phyloP scores from a whole-genome alignment of 768 basidiomycete genomes.

The Trametes cinnabarina region DNA sequence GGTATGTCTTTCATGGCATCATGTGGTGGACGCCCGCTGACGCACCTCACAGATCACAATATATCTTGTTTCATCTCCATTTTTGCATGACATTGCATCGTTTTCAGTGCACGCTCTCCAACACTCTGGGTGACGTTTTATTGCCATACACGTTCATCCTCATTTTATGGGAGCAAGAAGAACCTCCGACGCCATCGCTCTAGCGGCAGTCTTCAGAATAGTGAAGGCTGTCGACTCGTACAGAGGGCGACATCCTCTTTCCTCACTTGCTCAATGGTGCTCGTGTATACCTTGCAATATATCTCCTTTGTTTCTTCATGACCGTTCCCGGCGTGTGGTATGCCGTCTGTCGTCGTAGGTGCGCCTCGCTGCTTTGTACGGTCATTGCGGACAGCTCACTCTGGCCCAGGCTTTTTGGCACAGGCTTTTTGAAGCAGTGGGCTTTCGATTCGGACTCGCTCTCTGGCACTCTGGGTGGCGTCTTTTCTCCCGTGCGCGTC shows the following conservation, averaged over 20 bases:
- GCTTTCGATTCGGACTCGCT: neutral
- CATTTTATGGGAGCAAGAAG: slow-evolving; percentile 94
- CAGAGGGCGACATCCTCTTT: neutral
- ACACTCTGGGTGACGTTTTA: slow-evolving; percentile 94
- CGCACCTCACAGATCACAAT: neutral
- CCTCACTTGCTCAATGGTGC: neutral
- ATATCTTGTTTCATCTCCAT: neutral
- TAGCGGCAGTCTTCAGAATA: slow-evolving; percentile 12
- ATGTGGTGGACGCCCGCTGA: neutral
- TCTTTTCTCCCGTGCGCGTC: neutral
- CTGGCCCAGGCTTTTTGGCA: no score
- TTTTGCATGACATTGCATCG: neutral
- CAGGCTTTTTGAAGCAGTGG: no score
- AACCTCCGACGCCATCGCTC: slow-evolving; percentile 2
- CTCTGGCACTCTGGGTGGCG: slow-evolving; percentile 9
- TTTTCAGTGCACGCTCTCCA: slow-evolving; percentile 64
- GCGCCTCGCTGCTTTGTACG: no score
- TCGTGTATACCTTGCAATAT: neutral
- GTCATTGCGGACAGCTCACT: no score
- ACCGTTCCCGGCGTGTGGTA: no score
- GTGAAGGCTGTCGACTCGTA: slow-evolving; percentile 17
- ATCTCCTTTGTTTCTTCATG: neutral
- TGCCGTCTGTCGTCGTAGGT: no score
- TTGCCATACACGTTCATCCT: slow-evolving; percentile 74
- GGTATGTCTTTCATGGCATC: slow-evolving; percentile 12